Conservation (phyloP, 768 basidiomycete species). For the Termitomyces titanicus region DNA sequence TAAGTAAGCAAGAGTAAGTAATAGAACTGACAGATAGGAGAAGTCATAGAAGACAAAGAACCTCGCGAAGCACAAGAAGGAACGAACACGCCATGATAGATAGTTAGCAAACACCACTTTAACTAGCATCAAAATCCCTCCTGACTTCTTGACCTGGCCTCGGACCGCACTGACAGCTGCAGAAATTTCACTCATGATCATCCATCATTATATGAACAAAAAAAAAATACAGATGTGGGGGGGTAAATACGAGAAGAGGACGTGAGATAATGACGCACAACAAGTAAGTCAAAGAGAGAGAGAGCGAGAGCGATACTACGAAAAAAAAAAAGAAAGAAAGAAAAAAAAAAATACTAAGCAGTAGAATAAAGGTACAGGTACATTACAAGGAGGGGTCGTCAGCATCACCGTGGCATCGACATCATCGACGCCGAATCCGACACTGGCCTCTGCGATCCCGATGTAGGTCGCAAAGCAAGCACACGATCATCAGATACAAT, state of each 20-base stretch:
- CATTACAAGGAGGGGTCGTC: background rate
- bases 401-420: conserved; percentile 38
- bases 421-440: conserved; percentile 43
- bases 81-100: too few species aligned
- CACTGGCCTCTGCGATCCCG: conserved; percentile 33
- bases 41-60: too few species aligned
- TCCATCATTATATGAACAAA: conserved; percentile 2
- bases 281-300: background rate
- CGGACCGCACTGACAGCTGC: too few species aligned
- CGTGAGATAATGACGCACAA: background rate
- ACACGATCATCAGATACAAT: conserved; percentile 89
- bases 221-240: conserved; percentile 7
- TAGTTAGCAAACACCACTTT: too few species aligned
- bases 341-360: background rate
- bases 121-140: too few species aligned
- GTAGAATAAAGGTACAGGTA: background rate
- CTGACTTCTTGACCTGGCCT: too few species aligned
- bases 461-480: conserved; percentile 58
- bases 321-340: background rate
- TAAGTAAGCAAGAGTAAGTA: too few species aligned
- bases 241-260: conserved; percentile 4
- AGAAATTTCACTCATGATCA: conserved; percentile 6
- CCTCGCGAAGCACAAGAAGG: too few species aligned
- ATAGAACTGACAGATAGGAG: too few species aligned
- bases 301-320: conserved; percentile 9